phyloP scores from a whole-genome alignment of 495 filamentous ascomycete species.

The Cudoniella acicularis region DNA sequence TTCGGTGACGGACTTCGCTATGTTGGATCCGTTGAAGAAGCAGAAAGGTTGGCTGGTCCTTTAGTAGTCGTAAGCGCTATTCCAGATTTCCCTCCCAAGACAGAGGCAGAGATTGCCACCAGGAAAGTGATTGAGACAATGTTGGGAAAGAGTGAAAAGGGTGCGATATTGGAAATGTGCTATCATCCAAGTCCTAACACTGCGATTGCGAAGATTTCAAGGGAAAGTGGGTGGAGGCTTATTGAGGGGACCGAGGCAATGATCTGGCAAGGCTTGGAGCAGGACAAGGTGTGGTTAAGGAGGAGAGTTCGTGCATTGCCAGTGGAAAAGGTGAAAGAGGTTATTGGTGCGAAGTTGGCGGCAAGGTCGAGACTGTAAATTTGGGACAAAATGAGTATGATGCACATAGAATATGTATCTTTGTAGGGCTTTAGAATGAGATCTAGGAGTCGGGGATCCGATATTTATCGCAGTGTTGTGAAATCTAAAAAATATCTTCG shows the following conservation, averaged over 20 bases:
- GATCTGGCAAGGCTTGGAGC: constrained; percentile 73
- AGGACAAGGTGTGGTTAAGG: constrained; percentile 56
- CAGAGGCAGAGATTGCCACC: constrained; percentile 51
- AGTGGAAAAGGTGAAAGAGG: constrained; percentile 45
- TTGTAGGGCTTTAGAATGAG: too few relatives aligned
- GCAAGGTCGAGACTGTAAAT: not conserved
- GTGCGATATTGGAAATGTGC: constrained; percentile 74
- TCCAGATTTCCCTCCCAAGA: constrained; percentile 64
- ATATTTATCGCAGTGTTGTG: too few relatives aligned
- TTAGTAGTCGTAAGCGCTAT: constrained; percentile 63
- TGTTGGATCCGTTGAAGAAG: constrained; percentile 53
- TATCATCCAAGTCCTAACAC: constrained; percentile 70
- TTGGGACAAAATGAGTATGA: too few relatives aligned
- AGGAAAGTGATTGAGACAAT: constrained; percentile 55
- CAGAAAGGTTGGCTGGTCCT: constrained; percentile 50
- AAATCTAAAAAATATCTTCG: too few relatives aligned
- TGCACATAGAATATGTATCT: too few relatives aligned
- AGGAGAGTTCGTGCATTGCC: constrained; percentile 40
- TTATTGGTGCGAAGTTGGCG: constrained; percentile 15
- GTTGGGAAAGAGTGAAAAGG: constrained; percentile 46
- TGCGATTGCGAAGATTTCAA: constrained; percentile 52
- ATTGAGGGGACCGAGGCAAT: constrained; percentile 67
- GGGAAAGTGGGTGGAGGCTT: constrained; percentile 60
- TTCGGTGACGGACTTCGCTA: constrained; percentile 50
- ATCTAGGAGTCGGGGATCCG: too few relatives aligned